A percentile compares a stretch with the other conserved stretches of the same genome.
Evolutionary conservation across 2,329 filamentous ascomycete genomes (phyloP).

Genomic region (Curvularia eragrostidis): DNA sequence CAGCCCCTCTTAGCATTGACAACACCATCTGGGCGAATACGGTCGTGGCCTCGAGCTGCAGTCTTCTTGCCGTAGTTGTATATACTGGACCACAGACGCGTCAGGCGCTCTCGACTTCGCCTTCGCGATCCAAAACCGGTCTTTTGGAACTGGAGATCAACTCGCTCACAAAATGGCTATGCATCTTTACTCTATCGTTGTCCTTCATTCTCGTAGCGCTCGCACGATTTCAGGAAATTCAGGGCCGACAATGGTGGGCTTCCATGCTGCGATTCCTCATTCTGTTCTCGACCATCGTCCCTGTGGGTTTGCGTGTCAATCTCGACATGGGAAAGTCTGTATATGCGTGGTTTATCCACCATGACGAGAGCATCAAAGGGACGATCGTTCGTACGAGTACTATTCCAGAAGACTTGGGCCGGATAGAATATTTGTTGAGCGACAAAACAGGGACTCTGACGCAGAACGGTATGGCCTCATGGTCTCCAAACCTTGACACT

Average conservation of each 20-base stretch:
- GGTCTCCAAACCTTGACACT: conserved; percentile 4
- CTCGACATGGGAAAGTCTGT: conserved; percentile 96
- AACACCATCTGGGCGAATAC: conserved; percentile 99
- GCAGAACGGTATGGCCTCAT: conserved; percentile 71
- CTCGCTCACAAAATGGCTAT: conserved; percentile 93
- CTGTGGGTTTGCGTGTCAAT: conserved; percentile 95
- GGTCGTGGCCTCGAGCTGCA: conserved; percentile 90
- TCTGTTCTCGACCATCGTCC: conserved; percentile 98
- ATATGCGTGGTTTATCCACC: conserved; percentile 94
- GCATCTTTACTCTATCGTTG: conserved; percentile 81
- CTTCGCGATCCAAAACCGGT: conserved; percentile 91
- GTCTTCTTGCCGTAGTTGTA: conserved; percentile 85
- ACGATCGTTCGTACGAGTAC: conserved; percentile 96
- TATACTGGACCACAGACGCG: conserved; percentile 96
- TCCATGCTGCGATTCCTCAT: conserved; percentile 98
- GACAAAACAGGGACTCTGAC: conserved; percentile 99
- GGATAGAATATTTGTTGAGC: conserved; percentile 94
- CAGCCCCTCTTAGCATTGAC: conserved; percentile 84
- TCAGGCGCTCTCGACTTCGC: conserved; percentile 89
- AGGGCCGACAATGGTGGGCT: conserved; percentile 83
- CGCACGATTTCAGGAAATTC: conserved; percentile 75
- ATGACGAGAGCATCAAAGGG: conserved; percentile 85
- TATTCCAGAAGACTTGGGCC: conserved; percentile 92
- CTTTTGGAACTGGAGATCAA: conserved; percentile 97
- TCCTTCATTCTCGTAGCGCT: conserved; percentile 89